Evolutionary conservation across 75 land plant genomes (phyloP).

Genomic region (Gnetum montanum): DNA sequence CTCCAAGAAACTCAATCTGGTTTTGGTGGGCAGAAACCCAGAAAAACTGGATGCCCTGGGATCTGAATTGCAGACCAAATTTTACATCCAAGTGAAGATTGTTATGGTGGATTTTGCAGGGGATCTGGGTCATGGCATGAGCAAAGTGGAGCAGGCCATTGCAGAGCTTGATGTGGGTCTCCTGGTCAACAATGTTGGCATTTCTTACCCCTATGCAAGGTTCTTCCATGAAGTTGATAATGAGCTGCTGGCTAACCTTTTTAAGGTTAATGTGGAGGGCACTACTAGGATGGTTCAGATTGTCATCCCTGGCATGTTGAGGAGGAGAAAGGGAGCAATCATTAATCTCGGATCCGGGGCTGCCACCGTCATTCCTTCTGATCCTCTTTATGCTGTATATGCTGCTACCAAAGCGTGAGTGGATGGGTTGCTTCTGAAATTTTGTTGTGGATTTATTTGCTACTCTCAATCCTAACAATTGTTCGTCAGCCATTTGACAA

Average conservation of each 20-base stretch:
- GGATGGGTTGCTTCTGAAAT: neutral
- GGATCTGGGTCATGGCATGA: constrained; percentile 35
- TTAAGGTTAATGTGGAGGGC: constrained; percentile 47
- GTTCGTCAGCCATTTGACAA: neutral
- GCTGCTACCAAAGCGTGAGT: constrained; percentile 92
- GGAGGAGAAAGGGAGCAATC: constrained; percentile 68
- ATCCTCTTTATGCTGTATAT: constrained; percentile 84
- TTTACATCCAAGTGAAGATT: constrained; percentile 28
- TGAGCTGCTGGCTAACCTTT: constrained; percentile 22
- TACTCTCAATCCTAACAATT: neutral
- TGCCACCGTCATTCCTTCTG: constrained; percentile 64
- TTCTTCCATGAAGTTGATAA: constrained; percentile 77
- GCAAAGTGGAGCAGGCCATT: constrained; percentile 28
- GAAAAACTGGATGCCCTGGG: constrained; percentile 49
- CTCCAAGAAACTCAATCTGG: constrained; percentile 47
- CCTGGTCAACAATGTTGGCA: constrained; percentile 80
- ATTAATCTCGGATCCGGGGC: constrained; percentile 91
- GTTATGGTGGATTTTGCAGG: constrained; percentile 67
- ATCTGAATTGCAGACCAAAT: constrained; percentile 26
- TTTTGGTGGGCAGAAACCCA: constrained; percentile 68
- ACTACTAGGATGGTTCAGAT: constrained; percentile 34
- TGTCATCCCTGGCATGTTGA: constrained; percentile 50
- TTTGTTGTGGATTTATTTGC: neutral
- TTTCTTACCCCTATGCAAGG: constrained; percentile 76
- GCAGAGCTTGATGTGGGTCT: constrained; percentile 71